Evolutionary conservation across 345 rosid species (phyloP).

Genomic region (Sonneratia caseolaris): DNA sequence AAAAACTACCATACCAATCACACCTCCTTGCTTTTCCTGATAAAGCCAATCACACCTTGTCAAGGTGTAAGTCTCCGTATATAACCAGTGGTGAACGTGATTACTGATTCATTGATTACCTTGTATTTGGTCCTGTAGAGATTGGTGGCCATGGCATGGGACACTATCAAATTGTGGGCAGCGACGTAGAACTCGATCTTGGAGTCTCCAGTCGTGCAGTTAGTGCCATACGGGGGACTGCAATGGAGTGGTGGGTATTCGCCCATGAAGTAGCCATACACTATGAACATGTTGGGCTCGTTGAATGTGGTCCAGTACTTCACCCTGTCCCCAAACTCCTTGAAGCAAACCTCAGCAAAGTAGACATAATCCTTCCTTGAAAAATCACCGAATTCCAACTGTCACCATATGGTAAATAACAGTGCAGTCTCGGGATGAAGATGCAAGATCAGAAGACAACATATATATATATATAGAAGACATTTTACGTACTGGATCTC

Average conservation of each 20-base stretch:
- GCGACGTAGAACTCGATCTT: conserved; percentile 44
- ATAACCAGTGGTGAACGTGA: no score
- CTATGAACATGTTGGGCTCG: conserved; percentile 37
- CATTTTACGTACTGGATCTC: conserved; percentile 13
- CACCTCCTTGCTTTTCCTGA: conserved; percentile 25
- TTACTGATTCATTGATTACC: conserved; percentile 6
- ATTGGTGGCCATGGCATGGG: conserved; percentile 25
- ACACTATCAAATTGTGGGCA: conserved; percentile 38
- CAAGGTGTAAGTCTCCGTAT: no score
- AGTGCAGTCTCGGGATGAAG: no score
- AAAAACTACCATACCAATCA: conserved; percentile 19
- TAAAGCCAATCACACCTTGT: background rate
- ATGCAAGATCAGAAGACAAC: no score
- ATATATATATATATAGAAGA: no score
- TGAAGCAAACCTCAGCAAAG: conserved; percentile 51
- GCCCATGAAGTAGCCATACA: conserved; percentile 25
- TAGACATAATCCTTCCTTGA: conserved; percentile 41
- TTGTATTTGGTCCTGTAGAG: conserved; percentile 19
- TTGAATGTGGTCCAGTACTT: conserved; percentile 52
- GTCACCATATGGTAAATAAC: no score
- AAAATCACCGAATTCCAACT: background rate
- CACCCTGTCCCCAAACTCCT: conserved; percentile 51
- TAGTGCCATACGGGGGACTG: conserved; percentile 28
- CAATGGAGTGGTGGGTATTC: conserved; percentile 38
- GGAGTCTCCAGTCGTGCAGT: conserved; percentile 44